Evolutionary conservation across 2,329 filamentous ascomycete species (phyloP).

Genomic region (Ceratocystis variospora): DNA sequence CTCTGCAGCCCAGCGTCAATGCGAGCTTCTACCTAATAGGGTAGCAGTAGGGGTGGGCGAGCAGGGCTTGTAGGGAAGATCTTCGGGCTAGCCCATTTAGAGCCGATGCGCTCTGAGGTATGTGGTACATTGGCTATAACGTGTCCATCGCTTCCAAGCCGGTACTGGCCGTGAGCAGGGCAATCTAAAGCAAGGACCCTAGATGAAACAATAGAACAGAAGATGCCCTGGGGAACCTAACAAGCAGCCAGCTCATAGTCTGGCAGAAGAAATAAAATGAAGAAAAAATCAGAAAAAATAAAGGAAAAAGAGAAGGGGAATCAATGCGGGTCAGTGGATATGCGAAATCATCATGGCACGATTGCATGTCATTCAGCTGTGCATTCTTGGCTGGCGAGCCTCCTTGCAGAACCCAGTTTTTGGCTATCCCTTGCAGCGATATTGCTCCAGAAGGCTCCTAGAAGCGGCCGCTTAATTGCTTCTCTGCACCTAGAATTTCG

Average conservation of each 20-base stretch:
- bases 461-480: not conserved
- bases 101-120: not conserved
- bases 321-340: too few relatives aligned
- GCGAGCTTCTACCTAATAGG: not conserved
- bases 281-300: too few relatives aligned
- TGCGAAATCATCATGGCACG: too few relatives aligned
- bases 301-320: too few relatives aligned
- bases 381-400: not conserved
- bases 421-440: not conserved
- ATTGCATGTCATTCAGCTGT: too few relatives aligned
- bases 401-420: not conserved
- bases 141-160: not conserved
- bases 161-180: not conserved
- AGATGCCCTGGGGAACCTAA: not conserved
- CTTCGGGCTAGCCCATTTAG: not conserved
- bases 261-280: not conserved
- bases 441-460: not conserved
- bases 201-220: slow-evolving; percentile 6
- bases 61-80: not conserved
- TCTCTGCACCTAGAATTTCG: not conserved
- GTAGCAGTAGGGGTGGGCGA: too few relatives aligned
- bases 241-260: not conserved
- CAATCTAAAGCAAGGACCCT: slow-evolving; percentile 8
- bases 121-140: not conserved
- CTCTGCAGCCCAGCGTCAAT: not conserved